Base-by-base conservation (phyloP, 2,329 filamentous ascomycete species). In the Daldinia eschscholtzii region DNA sequence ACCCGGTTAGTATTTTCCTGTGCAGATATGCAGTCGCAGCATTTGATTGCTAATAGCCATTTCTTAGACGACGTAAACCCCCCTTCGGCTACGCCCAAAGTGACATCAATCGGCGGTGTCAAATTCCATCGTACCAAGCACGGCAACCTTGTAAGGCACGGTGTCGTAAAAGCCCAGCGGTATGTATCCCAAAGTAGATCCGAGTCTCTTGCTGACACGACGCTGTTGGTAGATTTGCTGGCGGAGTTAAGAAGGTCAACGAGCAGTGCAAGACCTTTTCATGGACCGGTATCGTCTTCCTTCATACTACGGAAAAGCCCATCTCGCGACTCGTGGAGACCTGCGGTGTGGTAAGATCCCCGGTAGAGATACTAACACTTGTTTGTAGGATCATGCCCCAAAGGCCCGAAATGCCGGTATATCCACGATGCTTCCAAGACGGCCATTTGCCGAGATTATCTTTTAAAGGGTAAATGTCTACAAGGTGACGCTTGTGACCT, bases 361-460 rank as follows among this genome's bases (percentile, higher is more conserved):
- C 61, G 3, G 64, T 59, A 44, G 59, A 56, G 23, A 69, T 67
- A 85, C 86, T 88, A 80, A 88, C 83, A 67, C 61, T 52, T 56
- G 4, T 61, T 55, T 74, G 58, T 73, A 97, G 96, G 96, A 83
- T 91, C 91, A 72, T 99, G 96, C 80, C 85, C 89, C 63, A 93
- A 93, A 80, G 94, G 95, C 66, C 91, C 92, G 6, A 84, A 82
- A 55, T 99, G 96, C 81, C 91, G 88, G 62, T 96, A 92, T 78
- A 83, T 90, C 57, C 96, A 99, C 84, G 93, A 99, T 77, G 88
- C 92, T 46, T 85, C 89, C 78, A 97, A 93, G 82, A 93, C 97
- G 76, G 93, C 95, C 63, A 90, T 96, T 64, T 99, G 96, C 89
- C 96, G 93, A 81, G 90, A 93, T 61, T 94, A 92, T 78, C 85